phyloP scores from a whole-genome alignment of 192 early-diverging fungal species.

The Coemansia sp. region DNA sequence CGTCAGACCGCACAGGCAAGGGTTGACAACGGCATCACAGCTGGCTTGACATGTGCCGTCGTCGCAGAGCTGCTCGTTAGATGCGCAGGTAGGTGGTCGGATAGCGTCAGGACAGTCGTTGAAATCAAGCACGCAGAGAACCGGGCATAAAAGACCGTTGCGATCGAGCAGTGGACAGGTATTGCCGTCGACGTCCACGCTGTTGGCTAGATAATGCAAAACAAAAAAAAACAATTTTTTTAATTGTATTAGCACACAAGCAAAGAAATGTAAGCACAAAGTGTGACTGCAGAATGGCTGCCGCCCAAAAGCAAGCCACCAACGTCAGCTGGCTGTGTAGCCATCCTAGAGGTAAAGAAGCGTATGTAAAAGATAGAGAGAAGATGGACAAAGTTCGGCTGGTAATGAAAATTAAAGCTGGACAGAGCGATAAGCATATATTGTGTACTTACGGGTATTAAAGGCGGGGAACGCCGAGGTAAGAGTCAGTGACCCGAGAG shows the following conservation, averaged over 20 bases:
- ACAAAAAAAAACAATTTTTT: neutral
- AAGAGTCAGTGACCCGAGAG: conserved; percentile 2
- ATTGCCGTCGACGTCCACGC: conserved; percentile 54
- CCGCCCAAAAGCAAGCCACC: no score
- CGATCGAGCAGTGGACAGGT: conserved; percentile 57
- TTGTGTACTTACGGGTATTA: conserved; percentile 6
- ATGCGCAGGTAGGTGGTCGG: conserved; percentile 32
- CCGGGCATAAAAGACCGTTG: conserved; percentile 54
- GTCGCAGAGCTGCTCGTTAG: conserved; percentile 54
- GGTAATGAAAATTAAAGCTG: neutral
- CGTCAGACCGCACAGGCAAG: conserved; percentile 55
- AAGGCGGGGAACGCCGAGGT: neutral
- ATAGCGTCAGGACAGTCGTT: conserved; percentile 55
- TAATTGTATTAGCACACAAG: no score
- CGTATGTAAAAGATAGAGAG: no score
- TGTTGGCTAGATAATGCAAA: conserved; percentile 39
- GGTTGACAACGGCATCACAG: conserved; percentile 53
- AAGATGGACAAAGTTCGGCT: neutral
- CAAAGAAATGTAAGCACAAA: no score
- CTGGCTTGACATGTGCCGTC: conserved; percentile 59
- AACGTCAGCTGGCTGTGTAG: no score
- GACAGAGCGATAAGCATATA: neutral
- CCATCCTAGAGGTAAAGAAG: no score
- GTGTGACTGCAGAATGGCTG: no score
- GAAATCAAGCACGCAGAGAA: conserved; percentile 57